A percentile compares a stretch with the other conserved stretches of the same genome.
Evolutionary conservation across 1,284 basidiomycete genomes (phyloP).

Genomic region (Austroboletus novae-zelandiae): DNA sequence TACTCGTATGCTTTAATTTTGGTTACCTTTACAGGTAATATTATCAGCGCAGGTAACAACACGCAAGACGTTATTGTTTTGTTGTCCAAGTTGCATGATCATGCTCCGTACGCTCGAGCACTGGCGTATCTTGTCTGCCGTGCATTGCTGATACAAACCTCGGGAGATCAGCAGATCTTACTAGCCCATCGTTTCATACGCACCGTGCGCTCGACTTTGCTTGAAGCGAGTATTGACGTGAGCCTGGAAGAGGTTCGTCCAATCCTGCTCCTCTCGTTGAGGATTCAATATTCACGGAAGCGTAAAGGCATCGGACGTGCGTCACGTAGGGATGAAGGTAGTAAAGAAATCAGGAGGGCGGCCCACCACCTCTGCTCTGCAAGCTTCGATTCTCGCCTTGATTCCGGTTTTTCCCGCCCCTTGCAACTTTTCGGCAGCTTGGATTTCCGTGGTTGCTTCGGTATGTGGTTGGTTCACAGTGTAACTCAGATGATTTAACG

Average conservation of each 20-base stretch:
- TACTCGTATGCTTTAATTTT: neutral
- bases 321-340: slow-evolving; percentile 44
- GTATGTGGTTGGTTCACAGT: slow-evolving; percentile 5
- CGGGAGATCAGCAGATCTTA: slow-evolving; percentile 56
- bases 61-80: slow-evolving; percentile 39
- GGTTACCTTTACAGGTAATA: slow-evolving; percentile 48
- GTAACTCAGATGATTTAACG: neutral
- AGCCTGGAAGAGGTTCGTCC: slow-evolving; percentile 43
- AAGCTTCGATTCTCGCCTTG: slow-evolving; percentile 50
- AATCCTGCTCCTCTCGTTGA: neutral
- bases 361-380: slow-evolving; percentile 52
- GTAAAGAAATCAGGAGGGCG: slow-evolving; percentile 59
- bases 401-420: slow-evolving; percentile 49
- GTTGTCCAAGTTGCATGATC: slow-evolving; percentile 49
- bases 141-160: slow-evolving; percentile 50
- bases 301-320: slow-evolving; percentile 42
- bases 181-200: slow-evolving; percentile 50
- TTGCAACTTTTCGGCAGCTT: slow-evolving; percentile 42
- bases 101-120: slow-evolving; percentile 50
- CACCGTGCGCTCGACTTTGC: slow-evolving; percentile 43
- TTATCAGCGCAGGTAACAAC: slow-evolving; percentile 45
- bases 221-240: slow-evolving; percentile 42
- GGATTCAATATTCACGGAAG: slow-evolving; percentile 2
- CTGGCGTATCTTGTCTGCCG: slow-evolving; percentile 60
- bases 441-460: slow-evolving; percentile 23